Conservation (phyloP, 1,139 yeast species). For the Meyerozyma carpophila region DNA sequence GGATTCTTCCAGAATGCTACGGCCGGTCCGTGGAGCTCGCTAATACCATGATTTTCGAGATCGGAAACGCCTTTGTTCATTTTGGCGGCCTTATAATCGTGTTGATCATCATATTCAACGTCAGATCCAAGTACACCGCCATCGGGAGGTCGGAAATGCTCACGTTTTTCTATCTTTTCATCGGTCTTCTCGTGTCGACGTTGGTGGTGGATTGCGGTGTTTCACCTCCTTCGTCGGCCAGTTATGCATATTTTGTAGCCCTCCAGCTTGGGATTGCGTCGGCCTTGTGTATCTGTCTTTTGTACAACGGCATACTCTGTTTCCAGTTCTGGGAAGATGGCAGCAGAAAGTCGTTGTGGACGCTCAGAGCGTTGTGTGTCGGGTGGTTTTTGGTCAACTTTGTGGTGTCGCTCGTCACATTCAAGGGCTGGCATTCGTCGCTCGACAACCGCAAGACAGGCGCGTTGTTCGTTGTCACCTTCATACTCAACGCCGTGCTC, state of each 20-base stretch:
- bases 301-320: slow-evolving; percentile 73
- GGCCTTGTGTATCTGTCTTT: slow-evolving; percentile 62
- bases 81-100: slow-evolving; percentile 65
- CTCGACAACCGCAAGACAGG: slow-evolving; percentile 43
- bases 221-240: slow-evolving; percentile 71
- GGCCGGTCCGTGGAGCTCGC: slow-evolving; percentile 84
- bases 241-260: slow-evolving; percentile 80
- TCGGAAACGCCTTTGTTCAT: slow-evolving; percentile 86
- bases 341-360: slow-evolving; percentile 56
- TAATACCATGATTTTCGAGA: slow-evolving; percentile 83
- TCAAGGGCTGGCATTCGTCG: slow-evolving; percentile 59
- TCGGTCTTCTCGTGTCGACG: slow-evolving; percentile 56
- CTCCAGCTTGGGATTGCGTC: slow-evolving; percentile 72
- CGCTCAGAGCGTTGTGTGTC: slow-evolving; percentile 43
- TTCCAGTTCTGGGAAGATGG: slow-evolving; percentile 96
- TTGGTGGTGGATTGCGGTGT: slow-evolving; percentile 90
- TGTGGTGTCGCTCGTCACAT: slow-evolving; percentile 64
- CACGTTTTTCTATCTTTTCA: slow-evolving; percentile 58
- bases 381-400: slow-evolving; percentile 61
- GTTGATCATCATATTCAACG: slow-evolving; percentile 70
- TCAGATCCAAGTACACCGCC: slow-evolving; percentile 84
- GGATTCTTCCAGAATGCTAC: slow-evolving; percentile 73
- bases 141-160: slow-evolving; percentile 88
- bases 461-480: slow-evolving; percentile 64
- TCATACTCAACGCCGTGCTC: slow-evolving; percentile 64